Percentiles rank a stretch among this genome's conserved stretches.
These are phyloP conservation scores for Phyllosticta citriasiana DNA, from an alignment of 2,329 filamentous ascomycete species.

Conservation along the genomic window DNA sequence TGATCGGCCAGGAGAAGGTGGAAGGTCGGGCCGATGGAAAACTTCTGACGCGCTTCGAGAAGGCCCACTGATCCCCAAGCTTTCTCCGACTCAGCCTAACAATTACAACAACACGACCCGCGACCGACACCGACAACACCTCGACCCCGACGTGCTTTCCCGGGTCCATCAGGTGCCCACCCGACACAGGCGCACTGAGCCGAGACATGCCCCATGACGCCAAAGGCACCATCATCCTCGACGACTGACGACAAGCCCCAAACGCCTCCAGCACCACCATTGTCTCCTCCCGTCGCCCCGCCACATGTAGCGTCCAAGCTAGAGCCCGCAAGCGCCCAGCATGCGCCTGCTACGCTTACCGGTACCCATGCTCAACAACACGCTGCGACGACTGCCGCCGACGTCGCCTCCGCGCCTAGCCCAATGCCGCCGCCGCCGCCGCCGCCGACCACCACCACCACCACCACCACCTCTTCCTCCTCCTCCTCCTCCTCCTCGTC, in stretches of 20 bases:
- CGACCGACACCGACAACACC: neutral
- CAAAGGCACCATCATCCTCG: neutral
- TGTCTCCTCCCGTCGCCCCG: neutral
- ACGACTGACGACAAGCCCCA: neutral
- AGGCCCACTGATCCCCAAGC: neutral
- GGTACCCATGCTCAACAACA: neutral
- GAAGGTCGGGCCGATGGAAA: neutral
- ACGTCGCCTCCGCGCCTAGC: conserved; percentile 17
- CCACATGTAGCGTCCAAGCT: conserved; percentile 1
- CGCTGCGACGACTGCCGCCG: neutral
- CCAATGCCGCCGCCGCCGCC: conserved; percentile 17
- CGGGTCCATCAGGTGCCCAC: neutral
- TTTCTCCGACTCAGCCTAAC: neutral
- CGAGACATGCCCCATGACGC: neutral
- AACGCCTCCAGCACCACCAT: neutral
- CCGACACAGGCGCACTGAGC: neutral
- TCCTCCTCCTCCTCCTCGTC: conserved; percentile 11
- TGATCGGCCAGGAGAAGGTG: neutral
- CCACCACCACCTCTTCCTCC: no score
- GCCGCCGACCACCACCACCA: conserved; percentile 10
- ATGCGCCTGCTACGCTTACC: neutral
- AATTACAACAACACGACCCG: neutral
- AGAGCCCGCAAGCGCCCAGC: neutral
- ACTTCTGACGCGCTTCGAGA: neutral
- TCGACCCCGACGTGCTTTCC: neutral